Evolutionary conservation across 345 rosid species (phyloP).

Genomic region (Citrus mangshanensis): DNA sequence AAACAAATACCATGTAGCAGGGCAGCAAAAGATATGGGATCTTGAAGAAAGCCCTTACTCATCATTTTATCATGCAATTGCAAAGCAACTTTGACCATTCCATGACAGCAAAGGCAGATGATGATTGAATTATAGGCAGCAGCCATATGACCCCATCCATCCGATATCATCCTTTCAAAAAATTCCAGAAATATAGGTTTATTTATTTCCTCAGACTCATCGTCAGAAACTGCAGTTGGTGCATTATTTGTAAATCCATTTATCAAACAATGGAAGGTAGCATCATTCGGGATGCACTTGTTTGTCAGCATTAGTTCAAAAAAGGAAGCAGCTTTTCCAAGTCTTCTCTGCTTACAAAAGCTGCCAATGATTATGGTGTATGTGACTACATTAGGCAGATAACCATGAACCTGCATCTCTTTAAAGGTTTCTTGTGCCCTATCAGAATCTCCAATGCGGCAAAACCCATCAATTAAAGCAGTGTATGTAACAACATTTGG

Average conservation of each 20-base stretch:
- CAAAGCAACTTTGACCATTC: constrained; percentile 66
- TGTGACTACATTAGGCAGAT: constrained; percentile 76
- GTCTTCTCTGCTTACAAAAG: constrained; percentile 60
- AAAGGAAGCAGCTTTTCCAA: constrained; percentile 54
- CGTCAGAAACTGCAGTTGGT: constrained; percentile 13
- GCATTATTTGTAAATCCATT: constrained; percentile 55
- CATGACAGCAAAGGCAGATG: constrained; percentile 56
- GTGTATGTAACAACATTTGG: constrained; percentile 81
- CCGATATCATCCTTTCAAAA: constrained; percentile 53
- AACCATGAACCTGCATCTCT: constrained; percentile 54
- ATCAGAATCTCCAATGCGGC: constrained; percentile 46
- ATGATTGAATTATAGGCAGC: constrained; percentile 67
- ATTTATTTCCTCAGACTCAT: constrained; percentile 25
- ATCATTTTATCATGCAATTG: constrained; percentile 48
- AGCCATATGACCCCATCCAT: constrained; percentile 49
- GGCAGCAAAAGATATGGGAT: constrained; percentile 57
- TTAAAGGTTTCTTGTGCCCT: constrained; percentile 57
- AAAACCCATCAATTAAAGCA: constrained; percentile 71
- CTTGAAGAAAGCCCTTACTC: constrained; percentile 53
- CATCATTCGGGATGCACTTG: constrained; percentile 66
- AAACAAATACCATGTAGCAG: constrained; percentile 62
- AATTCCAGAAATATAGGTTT: constrained; percentile 44
- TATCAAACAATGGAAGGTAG: constrained; percentile 62
- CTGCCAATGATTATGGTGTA: constrained; percentile 65
- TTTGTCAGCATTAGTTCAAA: constrained; percentile 74